phyloP scores from a whole-genome alignment of 202 grass and related monocot species.

The Setaria italica region DNA sequence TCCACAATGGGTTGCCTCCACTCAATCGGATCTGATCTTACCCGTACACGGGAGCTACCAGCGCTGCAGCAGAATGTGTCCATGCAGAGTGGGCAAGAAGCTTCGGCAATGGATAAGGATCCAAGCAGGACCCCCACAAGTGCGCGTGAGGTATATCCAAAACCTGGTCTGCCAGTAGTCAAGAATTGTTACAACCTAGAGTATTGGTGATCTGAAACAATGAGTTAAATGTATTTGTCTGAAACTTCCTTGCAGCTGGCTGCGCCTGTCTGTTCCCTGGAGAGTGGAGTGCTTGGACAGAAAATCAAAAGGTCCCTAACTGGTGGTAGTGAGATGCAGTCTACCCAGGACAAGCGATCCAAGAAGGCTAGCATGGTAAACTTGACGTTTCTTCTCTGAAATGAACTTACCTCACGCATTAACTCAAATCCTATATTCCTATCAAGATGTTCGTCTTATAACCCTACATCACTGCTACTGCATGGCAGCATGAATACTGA shows the following conservation, averaged over 20 bases:
- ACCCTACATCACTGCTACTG: neutral
- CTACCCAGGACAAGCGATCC: slow-evolving; percentile 65
- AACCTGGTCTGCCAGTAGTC: slow-evolving; percentile 15
- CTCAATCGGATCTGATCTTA: slow-evolving; percentile 90
- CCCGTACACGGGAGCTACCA: slow-evolving; percentile 65
- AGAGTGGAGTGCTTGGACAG: slow-evolving; percentile 82
- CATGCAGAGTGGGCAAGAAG: slow-evolving; percentile 56
- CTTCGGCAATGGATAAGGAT: slow-evolving; percentile 51
- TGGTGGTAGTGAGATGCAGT: slow-evolving; percentile 44
- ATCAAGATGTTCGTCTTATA: neutral
- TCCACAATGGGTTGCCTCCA: slow-evolving; percentile 87
- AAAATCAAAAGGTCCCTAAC: slow-evolving; percentile 44
- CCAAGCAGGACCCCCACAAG: slow-evolving; percentile 68
- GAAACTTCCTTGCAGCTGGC: slow-evolving; percentile 35
- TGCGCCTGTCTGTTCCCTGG: slow-evolving; percentile 69
- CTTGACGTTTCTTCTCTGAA: slow-evolving; percentile 24
- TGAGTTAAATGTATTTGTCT: slow-evolving; percentile 17
- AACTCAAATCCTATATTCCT: neutral
- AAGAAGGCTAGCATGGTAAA: slow-evolving; percentile 90
- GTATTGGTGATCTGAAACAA: slow-evolving; percentile 18
- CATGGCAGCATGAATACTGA: neutral
- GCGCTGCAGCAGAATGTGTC: slow-evolving; percentile 65
- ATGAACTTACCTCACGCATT: neutral
- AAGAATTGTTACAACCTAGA: slow-evolving; percentile 14
- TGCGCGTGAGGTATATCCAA: slow-evolving; percentile 59